phyloP scores from a whole-genome alignment of 1,284 basidiomycete species.

The Sutorius eximius region DNA sequence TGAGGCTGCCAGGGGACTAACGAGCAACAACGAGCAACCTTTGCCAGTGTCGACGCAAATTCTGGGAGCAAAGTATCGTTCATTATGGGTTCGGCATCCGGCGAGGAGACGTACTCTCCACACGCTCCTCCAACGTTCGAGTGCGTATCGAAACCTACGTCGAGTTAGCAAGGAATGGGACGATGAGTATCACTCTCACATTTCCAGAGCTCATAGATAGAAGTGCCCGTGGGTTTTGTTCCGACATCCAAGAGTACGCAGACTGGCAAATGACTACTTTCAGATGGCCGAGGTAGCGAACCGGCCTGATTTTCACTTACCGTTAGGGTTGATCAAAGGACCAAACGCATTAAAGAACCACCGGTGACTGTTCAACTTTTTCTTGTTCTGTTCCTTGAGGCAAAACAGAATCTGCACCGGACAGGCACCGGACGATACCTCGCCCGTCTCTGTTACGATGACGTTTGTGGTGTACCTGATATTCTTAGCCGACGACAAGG shows the following conservation, averaged over 20 bases:
- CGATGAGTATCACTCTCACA: slow-evolving; percentile 43
- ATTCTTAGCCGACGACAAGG: slow-evolving; percentile 5
- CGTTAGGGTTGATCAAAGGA: slow-evolving; percentile 81
- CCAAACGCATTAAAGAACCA: slow-evolving; percentile 99
- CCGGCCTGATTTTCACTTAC: slow-evolving; percentile 36
- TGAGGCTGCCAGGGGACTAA: slow-evolving; percentile 85
- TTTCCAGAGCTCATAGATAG: slow-evolving; percentile 96
- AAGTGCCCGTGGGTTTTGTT: slow-evolving; percentile 91
- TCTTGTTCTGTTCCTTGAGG: slow-evolving; percentile 94
- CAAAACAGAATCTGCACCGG: slow-evolving; percentile 94
- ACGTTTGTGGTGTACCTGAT: slow-evolving; percentile 75
- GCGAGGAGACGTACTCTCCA: slow-evolving; percentile 67
- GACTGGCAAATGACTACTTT: slow-evolving; percentile 42
- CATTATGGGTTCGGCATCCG: not conserved
- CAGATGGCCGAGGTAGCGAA: not conserved
- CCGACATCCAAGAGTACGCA: slow-evolving; percentile 90
- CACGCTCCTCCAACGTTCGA: slow-evolving; percentile 92
- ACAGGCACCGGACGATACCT: slow-evolving; percentile 78
- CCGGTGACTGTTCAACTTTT: slow-evolving; percentile 89
- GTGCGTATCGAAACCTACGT: slow-evolving; percentile 82
- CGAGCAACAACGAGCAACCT: slow-evolving; percentile 78
- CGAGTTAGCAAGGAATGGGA: slow-evolving; percentile 11
- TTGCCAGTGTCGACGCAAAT: slow-evolving; percentile 84
- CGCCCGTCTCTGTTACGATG: slow-evolving; percentile 81
- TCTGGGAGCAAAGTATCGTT: slow-evolving; percentile 36